Evolutionary conservation across 2,329 filamentous ascomycete genomes (phyloP).

Genomic region (Aquanectria penicillioides): DNA sequence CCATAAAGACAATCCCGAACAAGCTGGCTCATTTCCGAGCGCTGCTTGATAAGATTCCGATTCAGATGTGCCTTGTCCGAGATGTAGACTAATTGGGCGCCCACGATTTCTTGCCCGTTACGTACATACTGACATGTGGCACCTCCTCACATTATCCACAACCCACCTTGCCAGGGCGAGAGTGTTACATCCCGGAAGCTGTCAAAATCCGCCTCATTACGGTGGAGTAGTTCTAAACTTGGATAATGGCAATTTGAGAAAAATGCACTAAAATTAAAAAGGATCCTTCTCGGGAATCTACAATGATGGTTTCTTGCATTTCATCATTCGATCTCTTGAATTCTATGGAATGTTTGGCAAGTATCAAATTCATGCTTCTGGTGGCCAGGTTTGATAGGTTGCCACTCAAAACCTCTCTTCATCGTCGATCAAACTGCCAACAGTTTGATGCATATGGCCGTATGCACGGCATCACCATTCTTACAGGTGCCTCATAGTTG

Average conservation of each 20-base stretch:
- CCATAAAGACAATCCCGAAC: neutral
- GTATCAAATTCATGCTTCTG: neutral
- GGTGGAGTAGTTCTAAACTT: slow-evolving; percentile 13
- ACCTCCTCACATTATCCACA: neutral
- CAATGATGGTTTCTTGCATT: neutral
- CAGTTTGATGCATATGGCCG: slow-evolving; percentile 1
- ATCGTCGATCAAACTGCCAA: neutral
- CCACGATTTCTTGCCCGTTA: neutral
- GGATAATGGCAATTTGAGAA: slow-evolving; percentile 4
- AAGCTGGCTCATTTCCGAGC: neutral
- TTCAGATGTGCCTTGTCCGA: no score
- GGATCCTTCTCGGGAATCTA: neutral
- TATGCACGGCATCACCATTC: neutral
- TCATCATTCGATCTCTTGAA: neutral
- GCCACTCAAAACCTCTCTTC: neutral
- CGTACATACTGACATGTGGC: slow-evolving; percentile 1
- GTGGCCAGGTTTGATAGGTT: neutral
- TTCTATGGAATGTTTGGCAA: neutral
- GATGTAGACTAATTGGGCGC: no score
- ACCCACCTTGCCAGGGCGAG: neutral
- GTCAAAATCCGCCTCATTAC: neutral
- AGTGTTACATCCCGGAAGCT: slow-evolving; percentile 19
- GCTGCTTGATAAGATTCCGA: neutral
- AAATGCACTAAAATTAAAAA: neutral
- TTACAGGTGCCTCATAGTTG: neutral